Evolutionary conservation across 805 yeast genomes (phyloP).

Genomic region (Metschnikowia koreensis): DNA sequence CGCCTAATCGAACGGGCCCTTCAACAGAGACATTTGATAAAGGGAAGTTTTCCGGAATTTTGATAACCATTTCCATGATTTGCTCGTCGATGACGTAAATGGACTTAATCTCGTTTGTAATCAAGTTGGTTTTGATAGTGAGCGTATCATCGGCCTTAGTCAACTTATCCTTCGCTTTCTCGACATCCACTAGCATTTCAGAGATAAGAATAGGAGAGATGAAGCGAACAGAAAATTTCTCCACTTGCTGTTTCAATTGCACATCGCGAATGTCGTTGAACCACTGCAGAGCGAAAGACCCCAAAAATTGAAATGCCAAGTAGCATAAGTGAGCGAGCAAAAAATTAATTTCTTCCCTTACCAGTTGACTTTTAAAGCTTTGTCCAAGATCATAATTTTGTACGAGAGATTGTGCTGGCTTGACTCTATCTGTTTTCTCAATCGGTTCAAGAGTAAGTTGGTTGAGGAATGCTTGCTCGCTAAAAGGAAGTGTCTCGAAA

Average conservation of each 20-base stretch:
- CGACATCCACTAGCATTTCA: constrained; percentile 54
- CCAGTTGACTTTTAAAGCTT: constrained; percentile 22
- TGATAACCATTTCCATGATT: constrained; percentile 72
- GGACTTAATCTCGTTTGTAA: constrained; percentile 67
- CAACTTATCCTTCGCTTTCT: constrained; percentile 36
- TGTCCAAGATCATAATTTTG: constrained; percentile 21
- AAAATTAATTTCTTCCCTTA: constrained; percentile 35
- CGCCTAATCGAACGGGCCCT: constrained; percentile 81
- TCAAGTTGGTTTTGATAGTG: constrained; percentile 59
- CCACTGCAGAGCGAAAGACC: constrained; percentile 66
- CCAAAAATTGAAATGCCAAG: constrained; percentile 48
- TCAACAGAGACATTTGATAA: constrained; percentile 68
- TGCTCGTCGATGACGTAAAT: constrained; percentile 83
- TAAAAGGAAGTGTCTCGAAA: constrained; percentile 51
- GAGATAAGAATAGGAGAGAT: constrained; percentile 65
- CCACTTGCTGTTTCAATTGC: constrained; percentile 58
- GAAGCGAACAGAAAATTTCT: constrained; percentile 55
- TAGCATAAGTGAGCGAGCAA: constrained; percentile 52
- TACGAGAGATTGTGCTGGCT: constrained; percentile 18
- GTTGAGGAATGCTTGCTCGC: constrained; percentile 23
- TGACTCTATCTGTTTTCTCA: constrained; percentile 14
- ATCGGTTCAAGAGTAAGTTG: constrained; percentile 18
- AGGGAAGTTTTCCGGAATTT: constrained; percentile 76
- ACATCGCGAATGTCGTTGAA: constrained; percentile 66
- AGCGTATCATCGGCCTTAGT: constrained; percentile 42